phyloP scores from a whole-genome alignment of 805 yeast genomes.

The Yarrowia sp. region DNA sequence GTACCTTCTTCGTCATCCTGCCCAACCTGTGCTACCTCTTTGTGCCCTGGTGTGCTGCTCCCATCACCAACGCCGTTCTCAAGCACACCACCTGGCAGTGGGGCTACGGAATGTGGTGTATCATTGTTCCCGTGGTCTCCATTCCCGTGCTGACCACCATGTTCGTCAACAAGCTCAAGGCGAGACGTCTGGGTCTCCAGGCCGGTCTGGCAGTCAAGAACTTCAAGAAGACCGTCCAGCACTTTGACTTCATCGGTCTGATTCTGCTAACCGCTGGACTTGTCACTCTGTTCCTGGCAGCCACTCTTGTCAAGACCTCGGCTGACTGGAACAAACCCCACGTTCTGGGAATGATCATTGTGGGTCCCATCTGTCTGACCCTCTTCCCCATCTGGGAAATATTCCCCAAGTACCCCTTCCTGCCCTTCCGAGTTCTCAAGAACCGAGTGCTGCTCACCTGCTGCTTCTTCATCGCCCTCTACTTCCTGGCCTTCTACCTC shows the following conservation, averaged over 20 bases:
- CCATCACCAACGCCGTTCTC: conserved; percentile 46
- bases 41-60: conserved; percentile 54
- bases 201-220: conserved; percentile 26
- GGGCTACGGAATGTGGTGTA: conserved; percentile 61
- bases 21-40: conserved; percentile 52
- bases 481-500: conserved; percentile 46
- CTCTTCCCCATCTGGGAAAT: conserved; percentile 67
- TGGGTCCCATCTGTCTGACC: conserved; percentile 69
- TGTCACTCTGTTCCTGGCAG: conserved; percentile 72
- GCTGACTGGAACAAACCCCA: conserved; percentile 65
- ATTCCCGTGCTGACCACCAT: conserved; percentile 35
- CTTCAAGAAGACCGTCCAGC: conserved; percentile 56
- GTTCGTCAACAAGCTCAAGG: conserved; percentile 33
- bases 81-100: conserved; percentile 57
- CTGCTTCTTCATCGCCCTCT: conserved; percentile 43
- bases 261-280: conserved; percentile 61
- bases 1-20: conserved; percentile 52
- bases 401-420: conserved; percentile 66
- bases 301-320: conserved; percentile 70
- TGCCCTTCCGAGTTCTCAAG: conserved; percentile 63
- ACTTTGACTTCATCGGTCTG: conserved; percentile 69
- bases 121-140: conserved; percentile 53
- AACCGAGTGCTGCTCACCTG: conserved; percentile 57
- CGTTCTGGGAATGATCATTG: conserved; percentile 70
- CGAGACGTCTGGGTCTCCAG: conserved; percentile 30